Conservation (phyloP, 225 moss, liverwort and hornwort genomes). For the Lunularia cruciata region DNA sequence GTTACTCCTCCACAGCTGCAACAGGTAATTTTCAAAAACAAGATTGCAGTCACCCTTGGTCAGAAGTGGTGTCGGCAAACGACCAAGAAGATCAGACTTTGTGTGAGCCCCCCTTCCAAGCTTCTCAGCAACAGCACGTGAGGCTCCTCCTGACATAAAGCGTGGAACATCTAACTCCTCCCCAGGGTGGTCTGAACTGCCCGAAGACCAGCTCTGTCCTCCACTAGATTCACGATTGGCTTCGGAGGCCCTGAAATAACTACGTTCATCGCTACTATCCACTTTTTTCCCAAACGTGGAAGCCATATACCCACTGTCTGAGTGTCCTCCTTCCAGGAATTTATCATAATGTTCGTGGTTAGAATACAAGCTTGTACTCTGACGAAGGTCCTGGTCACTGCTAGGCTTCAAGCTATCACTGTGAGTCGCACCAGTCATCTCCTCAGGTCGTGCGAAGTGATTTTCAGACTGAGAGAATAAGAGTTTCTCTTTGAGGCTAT, state of each 20-base stretch:
- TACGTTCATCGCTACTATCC: conserved; percentile 5
- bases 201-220: conserved; percentile 42
- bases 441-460: conserved; percentile 21
- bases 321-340: background rate
- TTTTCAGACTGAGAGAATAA: conserved; percentile 2
- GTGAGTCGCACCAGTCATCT: conserved; percentile 2
- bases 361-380: conserved; percentile 9
- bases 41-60: conserved; percentile 38
- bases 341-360: background rate
- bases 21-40: conserved; percentile 28
- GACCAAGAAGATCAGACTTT: conserved; percentile 24
- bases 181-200: conserved; percentile 20
- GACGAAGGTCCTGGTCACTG: conserved; percentile 2
- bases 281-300: conserved; percentile 1
- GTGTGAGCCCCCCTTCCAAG: conserved; percentile 11
- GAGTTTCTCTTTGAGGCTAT: conserved; percentile 32
- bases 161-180: conserved; percentile 21
- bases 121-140: conserved; percentile 9
- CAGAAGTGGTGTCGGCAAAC: conserved; percentile 15
- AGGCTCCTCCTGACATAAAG: conserved; percentile 18
- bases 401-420: conserved; percentile 16
- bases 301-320: background rate
- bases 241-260: conserved; percentile 11
- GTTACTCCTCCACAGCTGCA: conserved; percentile 21
- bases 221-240: conserved; percentile 29